Percentiles rank a stretch among this genome's conserved stretches.
phyloP scores from a whole-genome alignment of 2,329 filamentous ascomycete genomes.

The Aspergillus sp. region DNA sequence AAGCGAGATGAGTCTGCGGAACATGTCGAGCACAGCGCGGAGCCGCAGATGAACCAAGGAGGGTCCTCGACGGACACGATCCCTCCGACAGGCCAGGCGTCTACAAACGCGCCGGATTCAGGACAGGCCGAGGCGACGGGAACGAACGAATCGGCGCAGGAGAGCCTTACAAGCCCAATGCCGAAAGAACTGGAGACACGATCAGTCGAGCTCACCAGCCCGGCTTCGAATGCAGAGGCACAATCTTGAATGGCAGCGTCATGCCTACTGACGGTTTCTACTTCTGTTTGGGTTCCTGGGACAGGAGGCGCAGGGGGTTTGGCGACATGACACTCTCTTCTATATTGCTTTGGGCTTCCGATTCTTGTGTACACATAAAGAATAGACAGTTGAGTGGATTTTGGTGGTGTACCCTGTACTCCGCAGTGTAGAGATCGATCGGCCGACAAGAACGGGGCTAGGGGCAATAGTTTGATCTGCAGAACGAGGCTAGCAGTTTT shows the following conservation, averaged over 20 bases:
- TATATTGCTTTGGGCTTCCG: conserved; percentile 2
- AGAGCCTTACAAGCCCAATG: conserved; percentile 10
- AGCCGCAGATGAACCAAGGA: conserved; percentile 11
- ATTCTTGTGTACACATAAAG: too few relatives aligned
- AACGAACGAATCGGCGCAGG: conserved; percentile 8
- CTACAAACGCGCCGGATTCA: conserved; percentile 5
- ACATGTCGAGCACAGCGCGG: conserved; percentile 27
- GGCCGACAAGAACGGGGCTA: too few relatives aligned
- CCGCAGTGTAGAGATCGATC: too few relatives aligned
- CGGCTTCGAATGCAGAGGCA: conserved; percentile 15
- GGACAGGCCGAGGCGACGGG: conserved; percentile 6
- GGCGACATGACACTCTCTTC: too few relatives aligned
- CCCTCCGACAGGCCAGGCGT: conserved; percentile 9
- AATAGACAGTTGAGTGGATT: too few relatives aligned
- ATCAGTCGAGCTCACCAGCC: conserved; percentile 24
- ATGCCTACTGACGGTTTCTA: too few relatives aligned
- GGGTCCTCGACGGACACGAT: conserved; percentile 13
- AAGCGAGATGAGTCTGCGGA: conserved; percentile 30
- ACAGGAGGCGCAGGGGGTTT: too few relatives aligned
- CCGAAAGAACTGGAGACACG: conserved; percentile 30
- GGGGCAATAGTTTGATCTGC: too few relatives aligned
- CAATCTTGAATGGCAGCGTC: too few relatives aligned
- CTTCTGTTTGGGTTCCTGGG: too few relatives aligned
- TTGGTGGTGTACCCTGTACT: too few relatives aligned
- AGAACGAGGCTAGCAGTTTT: too few relatives aligned